Percentiles rank a stretch among this genome's conserved stretches.
Conservation (phyloP, 441 rosid species). For the Euphorbia celastroides region DNA sequence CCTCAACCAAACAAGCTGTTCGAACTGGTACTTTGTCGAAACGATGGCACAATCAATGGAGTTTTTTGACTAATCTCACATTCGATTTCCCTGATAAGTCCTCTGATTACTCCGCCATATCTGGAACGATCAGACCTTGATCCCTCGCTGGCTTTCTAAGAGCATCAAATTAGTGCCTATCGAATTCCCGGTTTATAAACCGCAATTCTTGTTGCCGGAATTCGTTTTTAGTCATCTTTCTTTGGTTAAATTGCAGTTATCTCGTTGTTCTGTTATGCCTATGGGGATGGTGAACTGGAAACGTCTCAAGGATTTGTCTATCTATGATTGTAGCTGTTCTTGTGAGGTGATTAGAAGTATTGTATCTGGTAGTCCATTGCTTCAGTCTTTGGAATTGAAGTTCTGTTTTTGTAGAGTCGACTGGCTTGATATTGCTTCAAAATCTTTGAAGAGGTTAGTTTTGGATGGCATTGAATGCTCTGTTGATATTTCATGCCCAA, state of each 20-base stretch:
- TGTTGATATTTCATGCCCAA: neutral
- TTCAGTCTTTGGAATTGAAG: neutral
- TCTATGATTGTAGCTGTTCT: neutral
- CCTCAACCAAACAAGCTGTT: slow-evolving; percentile 10
- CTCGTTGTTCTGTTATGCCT: too few species aligned
- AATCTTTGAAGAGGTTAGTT: neutral
- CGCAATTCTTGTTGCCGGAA: neutral
- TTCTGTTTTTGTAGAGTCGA: neutral
- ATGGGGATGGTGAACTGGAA: neutral
- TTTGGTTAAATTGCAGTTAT: too few species aligned
- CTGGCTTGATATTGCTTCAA: neutral
- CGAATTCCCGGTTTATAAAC: neutral
- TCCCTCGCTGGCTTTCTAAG: neutral
- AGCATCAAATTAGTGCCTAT: too few species aligned
- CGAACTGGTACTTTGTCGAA: slow-evolving; percentile 15
- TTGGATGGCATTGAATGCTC: neutral
- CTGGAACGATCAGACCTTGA: neutral
- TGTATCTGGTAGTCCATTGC: neutral
- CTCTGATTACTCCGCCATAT: neutral
- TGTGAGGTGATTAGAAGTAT: neutral
- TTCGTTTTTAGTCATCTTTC: too few species aligned
- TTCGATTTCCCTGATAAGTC: neutral
- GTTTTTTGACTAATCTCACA: slow-evolving; percentile 6
- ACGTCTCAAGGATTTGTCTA: neutral
- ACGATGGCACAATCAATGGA: slow-evolving; percentile 17